phyloP scores from a whole-genome alignment of 371 early-diverging fungal species.

The Mucor sp. region DNA sequence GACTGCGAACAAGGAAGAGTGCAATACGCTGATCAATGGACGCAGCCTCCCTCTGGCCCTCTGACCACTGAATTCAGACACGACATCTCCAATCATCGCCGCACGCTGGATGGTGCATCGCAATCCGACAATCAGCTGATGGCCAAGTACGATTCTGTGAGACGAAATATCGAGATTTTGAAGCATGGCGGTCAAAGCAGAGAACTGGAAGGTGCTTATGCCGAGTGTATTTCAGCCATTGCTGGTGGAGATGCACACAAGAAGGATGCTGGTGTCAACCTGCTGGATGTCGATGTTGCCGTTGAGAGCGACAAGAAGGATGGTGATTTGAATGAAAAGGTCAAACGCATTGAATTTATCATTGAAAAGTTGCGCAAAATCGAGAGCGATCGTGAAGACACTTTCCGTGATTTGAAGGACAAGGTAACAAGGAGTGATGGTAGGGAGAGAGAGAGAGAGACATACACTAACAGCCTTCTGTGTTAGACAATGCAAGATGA shows the following conservation, averaged over 20 bases:
- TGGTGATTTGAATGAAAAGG: slow-evolving; percentile 45
- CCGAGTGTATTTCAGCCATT: slow-evolving; percentile 51
- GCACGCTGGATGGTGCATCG: slow-evolving; percentile 77
- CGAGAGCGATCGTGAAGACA: slow-evolving; percentile 76
- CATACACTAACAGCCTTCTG: background rate
- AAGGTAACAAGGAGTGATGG: slow-evolving; percentile 48
- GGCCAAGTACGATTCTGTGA: slow-evolving; percentile 54
- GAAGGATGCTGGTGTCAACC: slow-evolving; percentile 40
- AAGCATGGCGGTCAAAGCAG: slow-evolving; percentile 59
- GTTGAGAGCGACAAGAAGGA: slow-evolving; percentile 29
- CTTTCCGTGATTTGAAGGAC: slow-evolving; percentile 81
- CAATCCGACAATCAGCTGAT: slow-evolving; percentile 72
- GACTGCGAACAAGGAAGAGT: slow-evolving; percentile 81
- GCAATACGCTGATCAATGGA: slow-evolving; percentile 81
- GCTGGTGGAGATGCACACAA: slow-evolving; percentile 16
- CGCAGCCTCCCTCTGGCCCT: slow-evolving; percentile 79
- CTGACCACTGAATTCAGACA: slow-evolving; percentile 73
- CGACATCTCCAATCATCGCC: slow-evolving; percentile 78
- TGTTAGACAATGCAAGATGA: slow-evolving; percentile 83
- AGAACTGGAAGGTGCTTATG: slow-evolving; percentile 66
- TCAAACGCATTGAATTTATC: slow-evolving; percentile 68
- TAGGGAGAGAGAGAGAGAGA: background rate
- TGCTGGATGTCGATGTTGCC: slow-evolving; percentile 68
- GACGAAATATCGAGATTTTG: slow-evolving; percentile 59
- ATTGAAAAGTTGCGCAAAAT: slow-evolving; percentile 78